A percentile compares a stretch with the other conserved stretches of the same genome.
Conservation (phyloP, 2,329 filamentous ascomycete genomes). For the Lithohypha guttulata region DNA sequence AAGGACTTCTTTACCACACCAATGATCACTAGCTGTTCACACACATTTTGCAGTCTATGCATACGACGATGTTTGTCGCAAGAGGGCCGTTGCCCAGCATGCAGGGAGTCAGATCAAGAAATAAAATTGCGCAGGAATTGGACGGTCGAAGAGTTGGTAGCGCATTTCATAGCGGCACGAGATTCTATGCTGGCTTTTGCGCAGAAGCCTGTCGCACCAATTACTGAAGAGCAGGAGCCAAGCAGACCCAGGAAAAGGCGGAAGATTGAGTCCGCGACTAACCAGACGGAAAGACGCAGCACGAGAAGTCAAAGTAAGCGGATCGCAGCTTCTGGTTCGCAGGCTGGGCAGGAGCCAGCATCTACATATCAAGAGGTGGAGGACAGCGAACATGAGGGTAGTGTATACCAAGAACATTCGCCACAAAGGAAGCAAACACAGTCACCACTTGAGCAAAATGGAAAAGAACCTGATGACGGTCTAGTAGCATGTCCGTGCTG, state of each 20-base stretch:
- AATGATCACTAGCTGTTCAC: conserved; percentile 86
- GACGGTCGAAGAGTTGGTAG: conserved; percentile 73
- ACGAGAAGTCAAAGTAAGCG: conserved; percentile 41
- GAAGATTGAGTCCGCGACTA: conserved; percentile 12
- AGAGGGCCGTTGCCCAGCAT: conserved; percentile 81
- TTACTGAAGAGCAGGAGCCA: conserved; percentile 40
- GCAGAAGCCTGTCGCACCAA: conserved; percentile 29
- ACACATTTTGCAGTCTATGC: conserved; percentile 94
- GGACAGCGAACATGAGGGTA: conserved; percentile 32
- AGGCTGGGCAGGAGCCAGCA: conserved; percentile 23
- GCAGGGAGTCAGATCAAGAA: conserved; percentile 68
- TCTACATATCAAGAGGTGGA: conserved; percentile 27
- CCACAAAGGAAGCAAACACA: conserved; percentile 1
- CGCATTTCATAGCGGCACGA: conserved; percentile 61
- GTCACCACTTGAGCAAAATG: conserved; percentile 13
- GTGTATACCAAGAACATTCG: conserved; percentile 16
- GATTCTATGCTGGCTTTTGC: conserved; percentile 55
- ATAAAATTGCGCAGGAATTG: conserved; percentile 75
- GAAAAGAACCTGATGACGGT: conserved; percentile 50
- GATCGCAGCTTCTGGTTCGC: conserved; percentile 30
- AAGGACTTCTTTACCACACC: conserved; percentile 95
- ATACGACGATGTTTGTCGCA: conserved; percentile 75
- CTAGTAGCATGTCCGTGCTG: conserved; percentile 80
- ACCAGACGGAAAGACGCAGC: conserved; percentile 36
- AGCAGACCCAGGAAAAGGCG: conserved; percentile 25